phyloP scores from a whole-genome alignment of 2,329 filamentous ascomycete species.

The Alternaria sp. region DNA sequence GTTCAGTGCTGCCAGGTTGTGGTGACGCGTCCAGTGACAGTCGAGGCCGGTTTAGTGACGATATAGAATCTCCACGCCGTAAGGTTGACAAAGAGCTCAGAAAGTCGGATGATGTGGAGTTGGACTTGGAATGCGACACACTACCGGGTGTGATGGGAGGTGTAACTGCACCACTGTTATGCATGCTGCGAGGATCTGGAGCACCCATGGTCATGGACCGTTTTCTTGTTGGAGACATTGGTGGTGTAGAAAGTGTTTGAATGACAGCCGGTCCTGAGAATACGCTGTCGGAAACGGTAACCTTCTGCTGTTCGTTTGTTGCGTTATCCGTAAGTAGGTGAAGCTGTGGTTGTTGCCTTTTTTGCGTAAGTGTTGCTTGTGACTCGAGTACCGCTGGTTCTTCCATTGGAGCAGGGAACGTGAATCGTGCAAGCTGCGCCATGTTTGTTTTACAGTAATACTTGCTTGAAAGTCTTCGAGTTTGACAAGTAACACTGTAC shows the following conservation, averaged over 20 bases:
- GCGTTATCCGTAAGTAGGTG: slow-evolving; percentile 18
- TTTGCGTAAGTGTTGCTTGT: slow-evolving; percentile 5
- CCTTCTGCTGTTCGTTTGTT: slow-evolving; percentile 15
- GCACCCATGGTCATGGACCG: slow-evolving; percentile 29
- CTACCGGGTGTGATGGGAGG: slow-evolving; percentile 43
- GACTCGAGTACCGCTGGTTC: not conserved
- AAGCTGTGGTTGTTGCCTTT: slow-evolving; percentile 24
- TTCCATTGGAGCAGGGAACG: slow-evolving; percentile 13
- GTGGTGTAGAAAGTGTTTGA: slow-evolving; percentile 35
- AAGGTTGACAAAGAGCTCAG: slow-evolving; percentile 28
- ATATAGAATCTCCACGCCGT: slow-evolving; percentile 32
- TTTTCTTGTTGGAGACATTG: slow-evolving; percentile 35
- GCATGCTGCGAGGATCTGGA: slow-evolving; percentile 20
- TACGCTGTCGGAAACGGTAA: slow-evolving; percentile 13
- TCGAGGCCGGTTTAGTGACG: slow-evolving; percentile 21
- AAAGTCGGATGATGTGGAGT: slow-evolving; percentile 32
- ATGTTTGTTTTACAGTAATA: slow-evolving; percentile 16
- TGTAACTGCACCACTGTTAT: slow-evolving; percentile 33
- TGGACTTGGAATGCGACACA: slow-evolving; percentile 29
- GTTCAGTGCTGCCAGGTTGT: slow-evolving; percentile 32
- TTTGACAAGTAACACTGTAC: slow-evolving; percentile 19
- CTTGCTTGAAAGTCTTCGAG: slow-evolving; percentile 18
- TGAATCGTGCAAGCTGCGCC: slow-evolving; percentile 20
- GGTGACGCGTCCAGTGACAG: slow-evolving; percentile 28
- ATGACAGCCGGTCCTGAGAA: slow-evolving; percentile 9